Evolutionary conservation across 805 yeast genomes (phyloP), one percentile per base, ranked within the genome.

Genomic region (Hanseniaspora pseudoguilliermondii): DNA sequence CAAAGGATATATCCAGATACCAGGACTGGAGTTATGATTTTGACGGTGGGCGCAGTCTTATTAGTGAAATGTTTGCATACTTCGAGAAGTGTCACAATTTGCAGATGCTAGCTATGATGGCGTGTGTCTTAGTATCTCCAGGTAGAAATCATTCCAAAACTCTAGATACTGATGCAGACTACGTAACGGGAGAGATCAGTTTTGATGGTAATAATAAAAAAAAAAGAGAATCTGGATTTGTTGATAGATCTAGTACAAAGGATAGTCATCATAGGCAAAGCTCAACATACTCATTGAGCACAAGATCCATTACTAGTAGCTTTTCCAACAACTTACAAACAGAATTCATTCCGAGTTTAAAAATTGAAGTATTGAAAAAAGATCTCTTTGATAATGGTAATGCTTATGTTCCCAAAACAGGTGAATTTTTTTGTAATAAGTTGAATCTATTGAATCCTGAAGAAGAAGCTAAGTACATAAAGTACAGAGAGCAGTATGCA

Each of bases 71-170:
- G 41, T 73, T 90, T 63, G 64, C 66, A 0, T 82, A 83, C 61
- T 88, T 82, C 64, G 93, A 83, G 61, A 69, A 63, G 36, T 64
- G 73, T 43, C 80, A 82, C 1, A 84, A 91, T 63, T 69, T 87
- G 29, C 97, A 91, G 66, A 87, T 91, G 95, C 71, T 90, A 25
- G 96, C 95, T 0, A 85, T 86, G 88, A 68, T 89, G 60, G 79
- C 91, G 3, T 86, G 95, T 68, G 74, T 87, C 5, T 68, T 86
- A 57, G 74, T 72, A 62, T 47, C 58, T 2, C 54, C 48, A 23
- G 58, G 58, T 15, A 50, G 54, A 53, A 42, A 35, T 8, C 36
- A 44, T 27, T 7, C 5, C 29, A 10, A 10, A 18, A 8, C 20
- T 35, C 40, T 21, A 7, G 36, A 53, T 2, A 13, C 23, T 21